phyloP scores from a whole-genome alignment of 441 rosid genomes.

The Viola pubescens region DNA sequence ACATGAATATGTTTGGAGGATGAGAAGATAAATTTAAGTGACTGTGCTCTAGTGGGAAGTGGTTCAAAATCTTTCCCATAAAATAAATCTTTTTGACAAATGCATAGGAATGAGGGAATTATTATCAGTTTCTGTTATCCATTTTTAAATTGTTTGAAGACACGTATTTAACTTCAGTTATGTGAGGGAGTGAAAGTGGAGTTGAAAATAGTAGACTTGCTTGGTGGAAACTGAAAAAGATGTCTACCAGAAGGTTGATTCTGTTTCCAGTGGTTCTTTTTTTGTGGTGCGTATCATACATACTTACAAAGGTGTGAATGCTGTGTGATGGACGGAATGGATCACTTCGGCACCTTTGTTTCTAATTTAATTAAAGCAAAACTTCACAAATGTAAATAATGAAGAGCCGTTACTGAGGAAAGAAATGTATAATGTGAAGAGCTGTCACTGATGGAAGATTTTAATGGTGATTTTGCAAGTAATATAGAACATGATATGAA shows the following conservation, averaged over 20 bases:
- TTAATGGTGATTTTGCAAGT: not conserved
- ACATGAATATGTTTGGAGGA: not conserved
- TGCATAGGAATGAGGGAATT: too few relatives aligned
- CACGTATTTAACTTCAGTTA: too few relatives aligned
- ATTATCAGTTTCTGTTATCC: too few relatives aligned
- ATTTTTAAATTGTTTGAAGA: too few relatives aligned
- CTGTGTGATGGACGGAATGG: not conserved
- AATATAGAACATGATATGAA: not conserved
- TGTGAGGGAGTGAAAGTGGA: too few relatives aligned
- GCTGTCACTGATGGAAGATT: not conserved
- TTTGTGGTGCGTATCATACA: not conserved
- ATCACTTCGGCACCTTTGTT: not conserved
- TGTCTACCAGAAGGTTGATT: not conserved
- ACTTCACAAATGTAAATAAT: too few relatives aligned
- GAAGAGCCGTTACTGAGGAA: too few relatives aligned
- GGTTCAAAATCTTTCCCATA: too few relatives aligned
- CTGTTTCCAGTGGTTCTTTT: not conserved
- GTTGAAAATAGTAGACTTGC: too few relatives aligned
- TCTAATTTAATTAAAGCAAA: not conserved
- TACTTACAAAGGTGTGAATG: not conserved
- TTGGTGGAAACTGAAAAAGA: too few relatives aligned
- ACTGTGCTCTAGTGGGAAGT: not conserved
- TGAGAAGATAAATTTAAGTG: not conserved
- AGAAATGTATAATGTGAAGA: not conserved
- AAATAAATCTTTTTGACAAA: too few relatives aligned